A percentile compares a stretch with the other conserved stretches of the same genome.
Evolutionary conservation across 306 rosid species (phyloP).

Genomic region (Echinosophora koreensis): DNA sequence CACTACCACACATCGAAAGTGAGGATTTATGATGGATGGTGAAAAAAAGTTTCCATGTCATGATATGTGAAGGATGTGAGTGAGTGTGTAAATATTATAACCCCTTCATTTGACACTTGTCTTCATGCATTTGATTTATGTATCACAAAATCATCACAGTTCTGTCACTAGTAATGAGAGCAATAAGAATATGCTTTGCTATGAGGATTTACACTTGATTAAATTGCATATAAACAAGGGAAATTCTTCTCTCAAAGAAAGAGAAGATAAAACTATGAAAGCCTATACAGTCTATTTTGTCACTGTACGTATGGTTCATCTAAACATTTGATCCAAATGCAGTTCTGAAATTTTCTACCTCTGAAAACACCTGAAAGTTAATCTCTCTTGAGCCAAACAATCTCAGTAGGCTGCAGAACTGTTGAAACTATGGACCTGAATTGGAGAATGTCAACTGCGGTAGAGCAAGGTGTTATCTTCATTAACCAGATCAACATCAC

Average conservation of each 20-base stretch:
- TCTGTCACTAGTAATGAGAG: not conserved
- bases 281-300: slow-evolving; percentile 18
- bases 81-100: not conserved
- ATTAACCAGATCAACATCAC: slow-evolving; percentile 49
- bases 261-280: slow-evolving; percentile 6
- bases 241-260: slow-evolving; percentile 1
- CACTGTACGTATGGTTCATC: not conserved
- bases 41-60: slow-evolving; percentile 19
- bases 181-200: slow-evolving; percentile 21
- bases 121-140: slow-evolving; percentile 26
- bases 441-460: slow-evolving; percentile 59
- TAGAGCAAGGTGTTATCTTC: slow-evolving; percentile 60
- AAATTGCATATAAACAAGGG: slow-evolving; percentile 3
- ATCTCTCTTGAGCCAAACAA: slow-evolving; percentile 22
- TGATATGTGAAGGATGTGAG: slow-evolving; percentile 3
- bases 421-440: slow-evolving; percentile 35
- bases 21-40: not conserved
- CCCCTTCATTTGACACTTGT: slow-evolving; percentile 21
- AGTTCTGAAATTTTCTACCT: slow-evolving; percentile 1
- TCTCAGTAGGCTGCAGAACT: not conserved
- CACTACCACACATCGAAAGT: not conserved
- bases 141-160: slow-evolving; percentile 26
- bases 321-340: not conserved
- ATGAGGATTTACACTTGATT: slow-evolving; percentile 17
- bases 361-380: not conserved